Percentiles rank a stretch among this genome's conserved stretches.
Evolutionary conservation across 108 stramenopile genomes (phyloP).

Genomic region (Pseudonitzschia pungens): DNA sequence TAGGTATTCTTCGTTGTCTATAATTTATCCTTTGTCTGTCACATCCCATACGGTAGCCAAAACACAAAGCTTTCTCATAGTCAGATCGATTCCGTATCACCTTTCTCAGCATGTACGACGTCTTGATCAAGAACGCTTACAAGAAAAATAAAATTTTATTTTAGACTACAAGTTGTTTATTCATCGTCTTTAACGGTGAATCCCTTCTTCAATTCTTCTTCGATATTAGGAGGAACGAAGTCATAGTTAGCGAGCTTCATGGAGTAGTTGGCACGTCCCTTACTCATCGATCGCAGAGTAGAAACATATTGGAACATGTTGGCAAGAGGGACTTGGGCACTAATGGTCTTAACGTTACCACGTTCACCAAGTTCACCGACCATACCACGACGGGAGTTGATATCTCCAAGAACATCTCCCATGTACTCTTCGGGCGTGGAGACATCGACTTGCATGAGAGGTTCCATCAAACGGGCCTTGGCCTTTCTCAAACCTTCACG

Average conservation of each 20-base stretch:
- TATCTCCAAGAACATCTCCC: constrained; percentile 97
- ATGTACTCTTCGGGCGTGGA: constrained; percentile 98
- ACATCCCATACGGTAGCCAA: no score
- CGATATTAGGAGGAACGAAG: constrained; percentile 92
- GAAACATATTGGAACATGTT: constrained; percentile 99
- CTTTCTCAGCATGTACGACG: no score
- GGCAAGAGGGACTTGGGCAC: constrained; percentile 92
- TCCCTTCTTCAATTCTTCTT: constrained; percentile 77
- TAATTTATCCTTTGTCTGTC: no score
- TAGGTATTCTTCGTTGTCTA: no score
- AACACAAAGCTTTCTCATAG: no score
- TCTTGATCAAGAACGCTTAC: no score
- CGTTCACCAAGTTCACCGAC: constrained; percentile 94
- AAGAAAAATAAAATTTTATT: not conserved
- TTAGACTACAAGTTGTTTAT: constrained; percentile 25
- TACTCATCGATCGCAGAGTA: constrained; percentile 91
- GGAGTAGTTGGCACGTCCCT: constrained; percentile 97
- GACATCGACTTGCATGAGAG: constrained; percentile 98
- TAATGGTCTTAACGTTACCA: constrained; percentile 93
- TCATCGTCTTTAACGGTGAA: constrained; percentile 78
- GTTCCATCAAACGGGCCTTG: constrained; percentile 96
- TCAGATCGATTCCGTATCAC: no score
- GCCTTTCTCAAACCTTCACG: constrained; percentile 96
- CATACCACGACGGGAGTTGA: constrained; percentile 95
- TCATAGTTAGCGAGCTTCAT: constrained; percentile 97